These are phyloP conservation scores for Solanum pennellii DNA, from an alignment of 257 asterid species.

Conservation along the genomic window DNA sequence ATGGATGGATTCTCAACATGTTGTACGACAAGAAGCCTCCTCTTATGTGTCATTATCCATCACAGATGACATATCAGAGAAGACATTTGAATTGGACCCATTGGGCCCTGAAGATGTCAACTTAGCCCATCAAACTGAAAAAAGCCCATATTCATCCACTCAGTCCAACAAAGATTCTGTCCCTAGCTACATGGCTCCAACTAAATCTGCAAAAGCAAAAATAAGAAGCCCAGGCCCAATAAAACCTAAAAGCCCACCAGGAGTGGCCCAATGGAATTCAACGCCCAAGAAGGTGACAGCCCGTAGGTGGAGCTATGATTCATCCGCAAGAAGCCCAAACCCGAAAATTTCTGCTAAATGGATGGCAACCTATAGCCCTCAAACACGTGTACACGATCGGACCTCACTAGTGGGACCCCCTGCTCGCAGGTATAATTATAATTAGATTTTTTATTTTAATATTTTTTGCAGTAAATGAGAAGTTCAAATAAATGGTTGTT, in stretches of 20 bases:
- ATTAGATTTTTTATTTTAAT: not conserved
- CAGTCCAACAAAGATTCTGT: constrained; percentile 5
- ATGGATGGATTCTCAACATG: constrained; percentile 72
- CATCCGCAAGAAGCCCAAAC: constrained; percentile 53
- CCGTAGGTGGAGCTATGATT: constrained; percentile 30
- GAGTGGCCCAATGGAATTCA: constrained; percentile 30
- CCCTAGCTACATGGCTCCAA: constrained; percentile 89
- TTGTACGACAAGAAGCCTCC: constrained; percentile 29
- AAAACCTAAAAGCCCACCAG: constrained; percentile 26
- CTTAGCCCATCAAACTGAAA: constrained; percentile 12
- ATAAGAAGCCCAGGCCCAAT: constrained; percentile 33
- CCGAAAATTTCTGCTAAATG: constrained; percentile 23
- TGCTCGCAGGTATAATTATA: constrained; percentile 32
- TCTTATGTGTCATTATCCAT: constrained; percentile 11
- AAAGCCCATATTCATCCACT: constrained; percentile 27
- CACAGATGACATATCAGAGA: constrained; percentile 41
- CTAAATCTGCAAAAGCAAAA: constrained; percentile 79
- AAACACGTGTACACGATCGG: constrained; percentile 49
- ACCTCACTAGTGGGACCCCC: constrained; percentile 22
- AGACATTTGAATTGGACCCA: constrained; percentile 56
- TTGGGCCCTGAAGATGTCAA: constrained; percentile 34
- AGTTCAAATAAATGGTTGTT: not conserved
- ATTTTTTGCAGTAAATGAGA: not conserved
- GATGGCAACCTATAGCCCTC: constrained; percentile 44
- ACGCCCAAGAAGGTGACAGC: constrained; percentile 29